Conservation (phyloP, 2,329 filamentous ascomycete species). For the Cladosporium sp. region DNA sequence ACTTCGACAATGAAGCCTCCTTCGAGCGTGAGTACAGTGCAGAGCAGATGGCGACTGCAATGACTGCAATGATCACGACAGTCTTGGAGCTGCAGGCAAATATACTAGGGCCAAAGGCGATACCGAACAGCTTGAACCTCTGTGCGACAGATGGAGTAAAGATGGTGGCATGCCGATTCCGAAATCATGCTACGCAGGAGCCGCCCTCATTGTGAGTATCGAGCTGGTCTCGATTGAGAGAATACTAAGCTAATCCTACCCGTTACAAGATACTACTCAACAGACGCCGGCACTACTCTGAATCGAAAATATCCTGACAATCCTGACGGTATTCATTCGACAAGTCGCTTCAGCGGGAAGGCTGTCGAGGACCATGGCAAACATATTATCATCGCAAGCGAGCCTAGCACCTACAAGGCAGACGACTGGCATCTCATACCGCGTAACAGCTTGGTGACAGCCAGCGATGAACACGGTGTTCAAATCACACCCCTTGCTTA, state of each 20-base stretch:
- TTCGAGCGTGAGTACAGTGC: constrained; percentile 44
- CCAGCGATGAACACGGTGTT: constrained; percentile 41
- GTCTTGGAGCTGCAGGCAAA: constrained; percentile 49
- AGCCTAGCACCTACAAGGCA: constrained; percentile 56
- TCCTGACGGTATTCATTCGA: constrained; percentile 44
- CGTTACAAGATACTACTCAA: constrained; percentile 22
- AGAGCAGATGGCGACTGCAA: constrained; percentile 46
- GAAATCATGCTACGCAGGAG: constrained; percentile 54
- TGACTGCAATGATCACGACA: constrained; percentile 45
- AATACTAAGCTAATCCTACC: not conserved
- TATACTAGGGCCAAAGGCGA: constrained; percentile 41
- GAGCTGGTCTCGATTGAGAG: not conserved
- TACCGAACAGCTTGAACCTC: constrained; percentile 55
- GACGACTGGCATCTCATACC: constrained; percentile 54
- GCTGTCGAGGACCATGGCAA: constrained; percentile 45
- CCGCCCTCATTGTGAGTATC: constrained; percentile 45
- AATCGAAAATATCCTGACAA: constrained; percentile 55
- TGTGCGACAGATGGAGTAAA: constrained; percentile 53
- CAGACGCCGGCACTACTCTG: constrained; percentile 52
- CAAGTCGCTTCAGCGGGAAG: constrained; percentile 34
- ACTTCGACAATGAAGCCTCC: constrained; percentile 20
- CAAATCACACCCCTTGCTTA: constrained; percentile 43
- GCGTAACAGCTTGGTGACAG: constrained; percentile 48
- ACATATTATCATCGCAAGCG: constrained; percentile 56
- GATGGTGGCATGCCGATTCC: constrained; percentile 53